A percentile compares a stretch with the other conserved stretches of the same genome.
Conservation (phyloP, 1,284 basidiomycete species). For the Wolfiporia cocos region DNA sequence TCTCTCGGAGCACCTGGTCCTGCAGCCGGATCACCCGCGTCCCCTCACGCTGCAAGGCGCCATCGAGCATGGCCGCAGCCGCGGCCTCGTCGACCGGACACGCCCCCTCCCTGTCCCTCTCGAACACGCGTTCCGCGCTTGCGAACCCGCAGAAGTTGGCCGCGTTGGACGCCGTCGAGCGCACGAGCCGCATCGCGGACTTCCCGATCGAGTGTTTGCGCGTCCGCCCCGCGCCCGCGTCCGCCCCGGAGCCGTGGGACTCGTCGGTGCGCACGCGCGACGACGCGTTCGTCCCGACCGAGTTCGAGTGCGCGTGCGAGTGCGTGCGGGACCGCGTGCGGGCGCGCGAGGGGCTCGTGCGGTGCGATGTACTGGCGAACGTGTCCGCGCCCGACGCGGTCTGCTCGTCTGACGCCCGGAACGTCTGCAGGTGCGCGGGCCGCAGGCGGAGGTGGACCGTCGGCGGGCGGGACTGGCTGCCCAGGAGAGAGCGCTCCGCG, state of each 20-base stretch:
- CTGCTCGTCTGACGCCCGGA: slow-evolving; percentile 12
- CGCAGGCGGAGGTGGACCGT: slow-evolving; percentile 30
- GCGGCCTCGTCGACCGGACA: slow-evolving; percentile 25
- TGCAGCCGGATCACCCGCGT: slow-evolving; percentile 38
- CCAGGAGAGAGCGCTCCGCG: slow-evolving; percentile 55
- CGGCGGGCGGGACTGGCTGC: slow-evolving; percentile 51
- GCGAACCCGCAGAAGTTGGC: slow-evolving; percentile 26
- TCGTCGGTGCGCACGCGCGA: slow-evolving; percentile 28
- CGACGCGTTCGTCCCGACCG: slow-evolving; percentile 37
- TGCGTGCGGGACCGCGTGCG: slow-evolving; percentile 23
- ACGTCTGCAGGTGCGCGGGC: slow-evolving; percentile 14
- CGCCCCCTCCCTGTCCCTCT: slow-evolving; percentile 18
- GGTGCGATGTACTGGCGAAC: slow-evolving; percentile 7
- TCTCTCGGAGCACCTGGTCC: slow-evolving; percentile 16
- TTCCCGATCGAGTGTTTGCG: slow-evolving; percentile 57
- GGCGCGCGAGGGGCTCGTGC: not conserved
- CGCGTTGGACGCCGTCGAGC: slow-evolving; percentile 31
- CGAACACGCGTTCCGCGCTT: slow-evolving; percentile 10
- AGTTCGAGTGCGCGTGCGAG: slow-evolving; percentile 27
- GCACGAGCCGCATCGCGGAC: slow-evolving; percentile 39
- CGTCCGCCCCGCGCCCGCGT: slow-evolving; percentile 11
- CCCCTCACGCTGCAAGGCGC: slow-evolving; percentile 33
- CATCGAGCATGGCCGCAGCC: slow-evolving; percentile 31
- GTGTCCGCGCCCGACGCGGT: slow-evolving; percentile 15
- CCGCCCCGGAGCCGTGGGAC: slow-evolving; percentile 16